Percentiles rank a stretch among this genome's conserved stretches.
These are phyloP conservation scores for Paracoccidioides brasiliensis DNA, from an alignment of 2,329 filamentous ascomycete species.

Conservation along the genomic window DNA sequence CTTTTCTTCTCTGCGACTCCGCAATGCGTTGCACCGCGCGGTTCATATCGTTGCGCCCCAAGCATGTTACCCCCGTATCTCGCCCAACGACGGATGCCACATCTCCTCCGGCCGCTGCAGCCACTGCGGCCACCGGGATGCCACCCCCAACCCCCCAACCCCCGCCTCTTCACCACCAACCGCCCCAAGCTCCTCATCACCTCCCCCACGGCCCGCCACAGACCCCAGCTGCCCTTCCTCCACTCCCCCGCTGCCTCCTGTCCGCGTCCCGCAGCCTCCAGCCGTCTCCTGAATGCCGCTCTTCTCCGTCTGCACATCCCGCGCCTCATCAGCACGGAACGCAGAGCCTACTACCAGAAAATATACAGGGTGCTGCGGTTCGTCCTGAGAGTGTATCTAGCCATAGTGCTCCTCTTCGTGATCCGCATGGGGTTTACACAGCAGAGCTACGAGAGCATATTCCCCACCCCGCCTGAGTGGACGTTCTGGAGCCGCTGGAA, in stretches of 20 bases:
- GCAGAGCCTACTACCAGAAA: slow-evolving; percentile 43
- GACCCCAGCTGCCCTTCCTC: slow-evolving; percentile 53
- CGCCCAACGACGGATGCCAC: slow-evolving; percentile 28
- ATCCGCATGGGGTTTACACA: slow-evolving; percentile 56
- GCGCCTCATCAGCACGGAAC: slow-evolving; percentile 45
- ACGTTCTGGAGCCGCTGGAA: slow-evolving; percentile 54
- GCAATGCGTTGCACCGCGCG: slow-evolving; percentile 24
- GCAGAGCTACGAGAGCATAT: slow-evolving; percentile 60
- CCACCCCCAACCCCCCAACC: slow-evolving; percentile 11
- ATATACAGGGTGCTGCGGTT: slow-evolving; percentile 58
- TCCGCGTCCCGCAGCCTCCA: slow-evolving; percentile 41
- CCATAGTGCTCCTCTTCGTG: slow-evolving; percentile 46
- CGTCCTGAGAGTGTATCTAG: slow-evolving; percentile 58
- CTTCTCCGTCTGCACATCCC: slow-evolving; percentile 28
- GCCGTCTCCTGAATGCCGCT: slow-evolving; percentile 8
- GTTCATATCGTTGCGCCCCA: slow-evolving; percentile 2
- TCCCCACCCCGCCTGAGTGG: slow-evolving; percentile 78
- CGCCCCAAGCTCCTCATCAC: slow-evolving; percentile 41
- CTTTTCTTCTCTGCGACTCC: slow-evolving; percentile 38
- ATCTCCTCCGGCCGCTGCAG: slow-evolving; percentile 24
- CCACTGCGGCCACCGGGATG: slow-evolving; percentile 24
- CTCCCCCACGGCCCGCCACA: slow-evolving; percentile 33
- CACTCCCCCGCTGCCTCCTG: slow-evolving; percentile 38
- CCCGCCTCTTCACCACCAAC: slow-evolving; percentile 47
- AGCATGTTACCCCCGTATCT: slow-evolving; percentile 25